These are phyloP conservation scores for Mortierella antarctica DNA, from an alignment of 192 early-diverging fungal genomes.

Conservation along the genomic window DNA sequence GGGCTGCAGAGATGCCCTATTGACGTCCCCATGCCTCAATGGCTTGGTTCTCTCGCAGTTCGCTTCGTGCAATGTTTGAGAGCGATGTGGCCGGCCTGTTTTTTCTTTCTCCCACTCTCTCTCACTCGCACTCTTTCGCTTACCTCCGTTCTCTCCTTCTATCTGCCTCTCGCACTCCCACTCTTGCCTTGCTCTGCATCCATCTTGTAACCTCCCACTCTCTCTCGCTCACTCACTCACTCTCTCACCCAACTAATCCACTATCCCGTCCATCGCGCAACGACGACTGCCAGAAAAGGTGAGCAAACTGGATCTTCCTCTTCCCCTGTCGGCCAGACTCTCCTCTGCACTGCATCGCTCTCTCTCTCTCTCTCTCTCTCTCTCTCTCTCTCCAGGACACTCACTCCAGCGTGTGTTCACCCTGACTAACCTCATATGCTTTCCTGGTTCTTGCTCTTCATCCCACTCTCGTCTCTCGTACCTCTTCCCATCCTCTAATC, in stretches of 20 bases:
- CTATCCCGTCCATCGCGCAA: not conserved
- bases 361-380: constrained; percentile 5
- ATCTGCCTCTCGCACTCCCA: not conserved
- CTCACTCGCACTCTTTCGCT: not conserved
- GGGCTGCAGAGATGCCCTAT: not conserved
- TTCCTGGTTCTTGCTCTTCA: not conserved
- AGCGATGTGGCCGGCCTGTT: constrained; percentile 5
- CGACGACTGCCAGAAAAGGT: not conserved
- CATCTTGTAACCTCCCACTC: not conserved
- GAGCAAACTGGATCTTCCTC: constrained; percentile 3
- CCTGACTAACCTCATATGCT: too few relatives aligned
- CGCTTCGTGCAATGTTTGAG: not conserved
- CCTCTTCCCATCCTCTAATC: not conserved
- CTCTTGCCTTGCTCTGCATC: too few relatives aligned
- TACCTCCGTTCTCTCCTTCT: not conserved
- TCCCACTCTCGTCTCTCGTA: not conserved
- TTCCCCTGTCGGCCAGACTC: not conserved
- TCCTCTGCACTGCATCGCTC: not conserved
- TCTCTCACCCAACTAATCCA: not conserved
- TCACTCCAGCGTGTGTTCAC: too few relatives aligned
- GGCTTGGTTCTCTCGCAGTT: constrained; percentile 4
- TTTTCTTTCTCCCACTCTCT: not conserved
- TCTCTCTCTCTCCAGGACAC: not conserved
- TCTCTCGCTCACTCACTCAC: not conserved
- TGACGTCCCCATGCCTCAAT: not conserved